Evolutionary conservation across 2,329 filamentous ascomycete species (phyloP), one percentile per base, ranked within the genome.

Genomic region (Colletotrichum costaricense): DNA sequence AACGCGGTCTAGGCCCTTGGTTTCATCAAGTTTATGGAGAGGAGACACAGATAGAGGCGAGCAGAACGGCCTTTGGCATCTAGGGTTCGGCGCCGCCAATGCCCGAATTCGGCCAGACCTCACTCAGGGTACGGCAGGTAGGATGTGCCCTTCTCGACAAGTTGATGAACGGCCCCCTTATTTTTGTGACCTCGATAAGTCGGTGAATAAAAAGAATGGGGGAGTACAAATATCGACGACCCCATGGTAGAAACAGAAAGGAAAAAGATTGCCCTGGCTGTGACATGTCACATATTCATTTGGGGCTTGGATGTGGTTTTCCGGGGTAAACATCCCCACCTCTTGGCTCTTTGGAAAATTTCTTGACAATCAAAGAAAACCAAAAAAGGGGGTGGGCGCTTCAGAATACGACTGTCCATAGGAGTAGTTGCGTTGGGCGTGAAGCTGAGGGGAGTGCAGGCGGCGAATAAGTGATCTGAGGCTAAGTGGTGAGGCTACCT

Each of bases 261-360:
- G 7, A 42, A 19, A 0, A 19, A 7, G 3, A 42, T 19, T 42
- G 14, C 14, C 11, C 33, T 35, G 16, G 38, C 14, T 14, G 38
- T 42, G 38, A 42, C 38, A 42, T 42, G 38, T 42, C 38, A 19
- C 38, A 42, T 12, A 35, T 19, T 42, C 12, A 35, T 33, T 33
- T 33, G n/a, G 63, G 56, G 63, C 63, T 60, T n/a, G 42, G 56
- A 56, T 67, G 52, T 11, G 46, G 54, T 24, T 71, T 71, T 26
- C 68, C 28, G 63, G 63, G 56, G 33, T 55, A 55, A 46, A 55
- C 12, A 33, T 38, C 56, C 14, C 30, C 7, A 9, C 9, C 16
- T 12, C 7, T 8, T 22, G 5, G 8, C 12, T 35, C n/a, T 7
- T 38, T 42, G 49, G 33, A 5, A 35, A n/a, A 1, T 58, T 52